phyloP scores from a whole-genome alignment of 306 rosid genomes.

The Castanospermum australe region DNA sequence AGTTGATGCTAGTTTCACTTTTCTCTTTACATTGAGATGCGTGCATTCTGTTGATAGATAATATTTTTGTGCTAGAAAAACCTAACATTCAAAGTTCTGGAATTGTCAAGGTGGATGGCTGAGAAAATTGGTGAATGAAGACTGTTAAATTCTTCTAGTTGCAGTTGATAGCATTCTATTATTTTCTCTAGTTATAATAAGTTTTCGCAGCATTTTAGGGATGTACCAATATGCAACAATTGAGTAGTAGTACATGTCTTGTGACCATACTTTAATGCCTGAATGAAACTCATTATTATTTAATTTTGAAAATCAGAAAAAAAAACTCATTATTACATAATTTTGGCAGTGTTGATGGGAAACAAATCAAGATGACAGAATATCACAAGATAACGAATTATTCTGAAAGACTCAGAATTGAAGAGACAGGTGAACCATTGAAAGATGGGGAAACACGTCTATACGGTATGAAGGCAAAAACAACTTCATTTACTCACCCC shows the following conservation, averaged over 20 bases:
- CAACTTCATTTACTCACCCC: neutral
- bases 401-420: conserved; percentile 76
- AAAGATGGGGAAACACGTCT: conserved; percentile 91
- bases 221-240: neutral
- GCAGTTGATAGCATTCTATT: conserved; percentile 15
- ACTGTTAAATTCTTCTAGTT: neutral
- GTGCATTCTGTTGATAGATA: neutral
- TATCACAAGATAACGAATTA: conserved; percentile 77
- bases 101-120: conserved; percentile 3
- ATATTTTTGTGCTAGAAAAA: neutral
- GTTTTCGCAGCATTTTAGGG: neutral
- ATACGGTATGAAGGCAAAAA: conserved; percentile 53
- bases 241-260: neutral
- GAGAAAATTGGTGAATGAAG: conserved; percentile 3
- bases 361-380: conserved; percentile 77
- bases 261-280: neutral
- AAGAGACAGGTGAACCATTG: conserved; percentile 78
- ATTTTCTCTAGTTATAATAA: conserved; percentile 5
- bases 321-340: conserved; percentile 14
- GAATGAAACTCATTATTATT: conserved; percentile 9
- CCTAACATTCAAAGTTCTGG: neutral
- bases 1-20: conserved; percentile 8
- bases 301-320: too few relatives aligned
- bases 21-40: conserved; percentile 7
- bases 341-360: conserved; percentile 71